Evolutionary conservation across 2,329 filamentous ascomycete genomes (phyloP).

Genomic region (Xylariaceae sp.): DNA sequence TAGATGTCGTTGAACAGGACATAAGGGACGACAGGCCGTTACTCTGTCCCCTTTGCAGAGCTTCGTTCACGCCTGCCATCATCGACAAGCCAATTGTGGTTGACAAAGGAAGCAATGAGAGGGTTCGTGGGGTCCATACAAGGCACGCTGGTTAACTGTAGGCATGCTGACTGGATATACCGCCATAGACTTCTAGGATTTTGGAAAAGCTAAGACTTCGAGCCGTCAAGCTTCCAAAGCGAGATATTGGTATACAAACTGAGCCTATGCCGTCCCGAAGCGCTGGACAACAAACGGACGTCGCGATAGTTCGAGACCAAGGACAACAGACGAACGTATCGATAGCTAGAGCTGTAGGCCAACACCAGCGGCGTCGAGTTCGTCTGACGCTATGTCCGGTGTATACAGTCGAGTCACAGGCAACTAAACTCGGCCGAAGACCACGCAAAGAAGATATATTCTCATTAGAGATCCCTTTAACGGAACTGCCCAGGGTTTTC

Average conservation of each 20-base stretch:
- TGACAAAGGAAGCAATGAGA: not conserved
- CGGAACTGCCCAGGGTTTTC: too few species aligned
- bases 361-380: too few species aligned
- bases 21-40: not conserved
- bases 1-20: not conserved
- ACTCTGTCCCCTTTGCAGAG: not conserved
- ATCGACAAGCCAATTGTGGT: not conserved
- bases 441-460: too few species aligned
- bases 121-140: not conserved
- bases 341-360: too few species aligned
- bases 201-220: not conserved
- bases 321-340: too few species aligned
- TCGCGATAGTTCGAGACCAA: too few species aligned
- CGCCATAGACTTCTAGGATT: not conserved
- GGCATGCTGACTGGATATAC: not conserved
- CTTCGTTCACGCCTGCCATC: not conserved
- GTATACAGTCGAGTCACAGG: too few species aligned
- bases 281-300: not conserved
- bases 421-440: too few species aligned
- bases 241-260: not conserved
- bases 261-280: not conserved
- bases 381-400: too few species aligned
- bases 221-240: not conserved
- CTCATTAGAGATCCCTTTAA: too few species aligned
- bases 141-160: not conserved